Base-by-base conservation (phyloP, 805 yeast species). In the Barnettozyma populi region DNA sequence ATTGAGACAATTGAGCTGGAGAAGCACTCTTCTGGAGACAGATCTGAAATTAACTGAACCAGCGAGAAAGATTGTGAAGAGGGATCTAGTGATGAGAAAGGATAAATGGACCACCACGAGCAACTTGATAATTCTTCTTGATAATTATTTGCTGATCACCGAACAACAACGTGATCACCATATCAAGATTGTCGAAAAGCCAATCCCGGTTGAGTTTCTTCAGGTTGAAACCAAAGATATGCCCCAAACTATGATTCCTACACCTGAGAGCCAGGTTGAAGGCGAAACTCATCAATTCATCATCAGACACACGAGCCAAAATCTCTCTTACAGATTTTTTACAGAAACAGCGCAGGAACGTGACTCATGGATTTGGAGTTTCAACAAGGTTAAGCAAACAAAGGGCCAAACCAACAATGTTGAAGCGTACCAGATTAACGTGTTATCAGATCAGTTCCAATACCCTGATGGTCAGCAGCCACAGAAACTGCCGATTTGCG, bases 71-170 rank as follows among this genome's bases (percentile, higher is more conserved):
- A 66, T 87, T 23, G 61, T 83, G 40, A 70, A 70, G 52, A 68
- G 82, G 10, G 94, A 90, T 0, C 75, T 73, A 23, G 74, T 85
- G 16, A 56, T 69, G 2, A 72, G 84, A 47, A 79, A 82, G 49
- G 94, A 84, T 43, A 67, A 80, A 56, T 78, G 81, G 69, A 68
- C 81, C 27, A 83, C 82, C 36, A 72, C 85, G 36, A 66, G 70
- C 7, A 68, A 74, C 0, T 65, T 70, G 1, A 56, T 85, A 21
- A 77, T 86, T 18, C 65, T 88, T 25, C 65, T 88, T 45, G 95
- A 88, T 59, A 86, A 88, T 57, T 86, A 73, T 55, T 64, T 88
- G 39, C 59, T 88, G 29, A 74, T 88, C 1, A 82, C 87, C 1
- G 83, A 87, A 36, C 72, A 72, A 41, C 63, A 75, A 2, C 69